phyloP scores from a whole-genome alignment of 1,139 yeast species.

The Candida smagusa region DNA sequence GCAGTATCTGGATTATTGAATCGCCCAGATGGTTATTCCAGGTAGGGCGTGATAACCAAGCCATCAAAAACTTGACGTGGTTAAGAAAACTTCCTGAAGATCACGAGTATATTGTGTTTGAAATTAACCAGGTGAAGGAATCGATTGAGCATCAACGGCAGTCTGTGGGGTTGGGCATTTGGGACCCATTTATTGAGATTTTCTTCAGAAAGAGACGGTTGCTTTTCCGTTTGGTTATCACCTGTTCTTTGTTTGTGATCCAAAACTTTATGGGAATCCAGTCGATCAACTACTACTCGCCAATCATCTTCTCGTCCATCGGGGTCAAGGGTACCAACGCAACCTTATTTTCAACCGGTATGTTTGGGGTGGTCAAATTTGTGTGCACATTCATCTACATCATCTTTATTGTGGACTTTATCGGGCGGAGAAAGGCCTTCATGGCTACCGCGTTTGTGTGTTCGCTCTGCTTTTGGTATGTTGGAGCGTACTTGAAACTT shows the following conservation, averaged over 20 bases:
- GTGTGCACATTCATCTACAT: conserved; percentile 36
- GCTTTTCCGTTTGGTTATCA: conserved; percentile 29
- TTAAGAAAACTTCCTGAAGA: conserved; percentile 35
- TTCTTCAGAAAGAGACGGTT: conserved; percentile 27
- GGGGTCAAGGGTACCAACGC: conserved; percentile 41
- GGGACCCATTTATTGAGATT: conserved; percentile 38
- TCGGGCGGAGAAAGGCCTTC: conserved; percentile 39
- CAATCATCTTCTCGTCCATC: conserved; percentile 36
- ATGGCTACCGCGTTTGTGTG: conserved; percentile 37
- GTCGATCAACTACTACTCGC: conserved; percentile 45
- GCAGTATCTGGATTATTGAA: conserved; percentile 35
- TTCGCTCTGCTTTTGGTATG: conserved; percentile 41
- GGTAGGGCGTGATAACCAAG: conserved; percentile 32
- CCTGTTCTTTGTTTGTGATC: conserved; percentile 36
- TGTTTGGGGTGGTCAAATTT: conserved; percentile 43
- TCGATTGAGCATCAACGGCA: conserved; percentile 24
- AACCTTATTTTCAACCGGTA: conserved; percentile 40
- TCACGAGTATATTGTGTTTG: conserved; percentile 37
- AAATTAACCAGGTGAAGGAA: conserved; percentile 28
- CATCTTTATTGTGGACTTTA: conserved; percentile 34
- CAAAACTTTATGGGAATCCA: conserved; percentile 47
- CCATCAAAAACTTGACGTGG: conserved; percentile 36
- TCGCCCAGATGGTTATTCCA: conserved; percentile 41
- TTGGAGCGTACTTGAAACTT: conserved; percentile 38
- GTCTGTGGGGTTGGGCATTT: conserved; percentile 34